phyloP scores from a whole-genome alignment of 1,284 basidiomycete species.

The Phellinidium pouzarii region DNA sequence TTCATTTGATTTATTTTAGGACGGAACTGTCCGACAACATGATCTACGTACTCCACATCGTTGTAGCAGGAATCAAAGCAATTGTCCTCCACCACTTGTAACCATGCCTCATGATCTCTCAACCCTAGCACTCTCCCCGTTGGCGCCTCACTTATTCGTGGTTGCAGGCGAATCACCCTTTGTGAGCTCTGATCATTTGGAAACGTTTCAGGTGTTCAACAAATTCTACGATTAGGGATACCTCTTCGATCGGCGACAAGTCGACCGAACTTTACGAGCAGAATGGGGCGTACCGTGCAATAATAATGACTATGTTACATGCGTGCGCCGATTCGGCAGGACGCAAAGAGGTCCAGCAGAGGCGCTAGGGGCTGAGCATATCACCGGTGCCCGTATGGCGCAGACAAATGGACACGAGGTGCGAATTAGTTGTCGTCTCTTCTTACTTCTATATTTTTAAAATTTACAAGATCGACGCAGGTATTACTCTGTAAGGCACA shows the following conservation, averaged over 20 bases:
- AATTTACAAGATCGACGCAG: slow-evolving; percentile 25
- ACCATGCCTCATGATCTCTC: slow-evolving; percentile 53
- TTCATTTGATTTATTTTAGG: slow-evolving; percentile 31
- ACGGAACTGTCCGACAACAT: slow-evolving; percentile 78
- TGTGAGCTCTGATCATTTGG: slow-evolving; percentile 35
- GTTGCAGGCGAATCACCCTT: slow-evolving; percentile 67
- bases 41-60: slow-evolving; percentile 70
- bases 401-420: slow-evolving; percentile 76
- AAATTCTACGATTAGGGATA: slow-evolving; percentile 50
- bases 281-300: slow-evolving; percentile 67
- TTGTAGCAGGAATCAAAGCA: slow-evolving; percentile 36
- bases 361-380: slow-evolving; percentile 46
- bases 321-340: slow-evolving; percentile 80
- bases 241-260: slow-evolving; percentile 82
- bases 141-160: slow-evolving; percentile 69
- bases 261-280: slow-evolving; percentile 52
- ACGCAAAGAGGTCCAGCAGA: slow-evolving; percentile 31
- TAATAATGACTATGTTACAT: slow-evolving; percentile 55
- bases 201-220: background rate
- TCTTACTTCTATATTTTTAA: background rate
- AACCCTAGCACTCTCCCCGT: slow-evolving; percentile 58
- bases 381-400: slow-evolving; percentile 78
- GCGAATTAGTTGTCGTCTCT: slow-evolving; percentile 17
- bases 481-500: slow-evolving; percentile 46
- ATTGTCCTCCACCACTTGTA: slow-evolving; percentile 65